Conservation (phyloP, 805 yeast genomes). For the Candida corydali region DNA sequence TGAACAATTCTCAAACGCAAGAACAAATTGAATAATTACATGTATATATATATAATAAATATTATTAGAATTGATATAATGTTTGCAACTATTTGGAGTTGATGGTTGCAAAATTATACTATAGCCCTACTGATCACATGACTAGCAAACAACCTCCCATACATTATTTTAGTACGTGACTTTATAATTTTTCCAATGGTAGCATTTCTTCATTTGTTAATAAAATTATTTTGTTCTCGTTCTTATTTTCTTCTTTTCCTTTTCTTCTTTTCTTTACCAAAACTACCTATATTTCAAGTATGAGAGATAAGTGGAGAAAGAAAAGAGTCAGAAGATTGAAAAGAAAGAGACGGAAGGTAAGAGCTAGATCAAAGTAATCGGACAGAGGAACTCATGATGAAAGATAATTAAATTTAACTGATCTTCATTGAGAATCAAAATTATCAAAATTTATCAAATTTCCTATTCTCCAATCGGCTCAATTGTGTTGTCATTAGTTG, state of each 20-base stretch:
- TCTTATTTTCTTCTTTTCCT: conserved; percentile 12
- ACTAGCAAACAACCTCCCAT: no score
- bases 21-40: no score
- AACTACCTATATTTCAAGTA: conserved; percentile 40
- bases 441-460: no score
- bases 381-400: conserved; percentile 24
- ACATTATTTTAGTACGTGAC: no score
- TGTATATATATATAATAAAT: neutral
- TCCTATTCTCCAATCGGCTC: no score
- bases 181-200: neutral
- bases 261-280: conserved; percentile 16
- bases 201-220: conserved; percentile 1
- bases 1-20: no score
- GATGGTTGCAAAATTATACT: conserved; percentile 4
- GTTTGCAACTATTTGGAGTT: neutral
- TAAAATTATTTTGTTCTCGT: conserved; percentile 1
- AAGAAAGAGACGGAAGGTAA: conserved; percentile 99
- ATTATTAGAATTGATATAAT: neutral
- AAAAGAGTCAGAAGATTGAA: conserved; percentile 99
- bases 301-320: conserved; percentile 99
- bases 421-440: no score
- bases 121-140: no score
- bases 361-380: conserved; percentile 99
- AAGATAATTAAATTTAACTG: no score
- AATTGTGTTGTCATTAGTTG: no score